Percentiles rank a stretch among this genome's conserved stretches.
Evolutionary conservation across 1,284 basidiomycete genomes (phyloP).

Genomic region (Microbotryum silenes-acaulis): DNA sequence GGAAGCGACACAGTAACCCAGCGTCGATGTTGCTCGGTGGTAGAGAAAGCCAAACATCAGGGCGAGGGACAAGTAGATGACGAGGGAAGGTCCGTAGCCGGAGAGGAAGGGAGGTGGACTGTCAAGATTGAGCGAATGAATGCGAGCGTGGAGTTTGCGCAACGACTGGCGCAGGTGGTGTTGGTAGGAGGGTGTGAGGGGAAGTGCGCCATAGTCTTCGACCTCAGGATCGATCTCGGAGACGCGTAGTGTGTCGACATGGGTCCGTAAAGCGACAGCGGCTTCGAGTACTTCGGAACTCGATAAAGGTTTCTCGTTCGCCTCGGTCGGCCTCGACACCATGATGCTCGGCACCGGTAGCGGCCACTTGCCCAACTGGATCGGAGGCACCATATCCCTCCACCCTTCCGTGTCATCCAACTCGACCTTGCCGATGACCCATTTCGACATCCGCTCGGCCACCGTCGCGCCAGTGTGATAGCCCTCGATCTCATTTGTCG

Average conservation of each 20-base stretch:
- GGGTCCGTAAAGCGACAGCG: no score
- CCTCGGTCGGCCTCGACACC: slow-evolving; percentile 12
- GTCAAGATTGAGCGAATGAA: slow-evolving; percentile 77
- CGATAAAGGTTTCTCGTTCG: background rate
- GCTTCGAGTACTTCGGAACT: no score
- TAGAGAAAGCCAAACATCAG: slow-evolving; percentile 58
- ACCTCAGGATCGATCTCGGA: no score
- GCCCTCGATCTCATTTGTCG: slow-evolving; percentile 86
- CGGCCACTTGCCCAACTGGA: slow-evolving; percentile 60
- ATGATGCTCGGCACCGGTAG: slow-evolving; percentile 24
- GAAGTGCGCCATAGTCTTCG: slow-evolving; percentile 40
- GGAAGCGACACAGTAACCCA: slow-evolving; percentile 58
- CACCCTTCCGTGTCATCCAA: slow-evolving; percentile 50
- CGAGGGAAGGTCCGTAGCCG: slow-evolving; percentile 84
- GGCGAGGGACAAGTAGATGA: slow-evolving; percentile 65
- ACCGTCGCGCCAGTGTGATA: slow-evolving; percentile 70
- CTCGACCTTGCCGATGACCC: slow-evolving; percentile 67
- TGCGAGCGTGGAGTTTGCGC: slow-evolving; percentile 64
- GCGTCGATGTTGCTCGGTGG: slow-evolving; percentile 34
- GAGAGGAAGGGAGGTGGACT: slow-evolving; percentile 61
- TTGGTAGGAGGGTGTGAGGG: slow-evolving; percentile 54
- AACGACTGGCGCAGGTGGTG: slow-evolving; percentile 68
- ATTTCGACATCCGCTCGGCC: slow-evolving; percentile 57
- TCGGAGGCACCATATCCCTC: slow-evolving; percentile 77
- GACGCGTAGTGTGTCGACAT: no score